Evolutionary conservation across 495 filamentous ascomycete species (phyloP).

Genomic region (Daldinia loculata): DNA sequence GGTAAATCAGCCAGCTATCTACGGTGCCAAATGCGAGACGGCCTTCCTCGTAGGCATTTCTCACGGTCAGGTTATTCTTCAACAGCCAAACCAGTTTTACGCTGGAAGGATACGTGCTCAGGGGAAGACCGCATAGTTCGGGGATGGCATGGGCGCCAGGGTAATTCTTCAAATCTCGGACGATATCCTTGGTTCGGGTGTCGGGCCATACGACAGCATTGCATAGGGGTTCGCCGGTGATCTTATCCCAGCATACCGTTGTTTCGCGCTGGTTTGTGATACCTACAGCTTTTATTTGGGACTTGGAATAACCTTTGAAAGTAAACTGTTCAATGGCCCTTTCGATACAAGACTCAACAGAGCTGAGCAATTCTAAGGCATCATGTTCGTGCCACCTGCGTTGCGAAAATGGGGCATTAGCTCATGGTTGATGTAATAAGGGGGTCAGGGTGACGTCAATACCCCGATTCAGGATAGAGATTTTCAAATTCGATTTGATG

Average conservation of each 20-base stretch:
- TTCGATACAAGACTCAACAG: slow-evolving; percentile 86
- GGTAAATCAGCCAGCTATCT: slow-evolving; percentile 91
- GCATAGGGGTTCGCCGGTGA: slow-evolving; percentile 84
- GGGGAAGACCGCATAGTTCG: slow-evolving; percentile 82
- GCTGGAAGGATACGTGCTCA: slow-evolving; percentile 93
- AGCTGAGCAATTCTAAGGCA: slow-evolving; percentile 77
- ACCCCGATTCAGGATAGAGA: slow-evolving; percentile 89
- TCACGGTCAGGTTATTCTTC: slow-evolving; percentile 74
- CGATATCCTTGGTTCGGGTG: slow-evolving; percentile 80
- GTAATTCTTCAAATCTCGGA: slow-evolving; percentile 78
- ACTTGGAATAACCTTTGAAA: slow-evolving; percentile 71
- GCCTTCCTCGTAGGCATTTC: slow-evolving; percentile 79
- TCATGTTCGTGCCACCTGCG: slow-evolving; percentile 95
- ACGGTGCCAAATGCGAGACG: slow-evolving; percentile 92
- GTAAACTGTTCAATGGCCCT: slow-evolving; percentile 78
- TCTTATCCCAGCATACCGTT: slow-evolving; percentile 87
- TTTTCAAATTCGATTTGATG: slow-evolving; percentile 95
- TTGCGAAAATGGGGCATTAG: slow-evolving; percentile 14
- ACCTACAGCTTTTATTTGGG: slow-evolving; percentile 84
- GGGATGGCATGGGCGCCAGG: slow-evolving; percentile 73
- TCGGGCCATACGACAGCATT: slow-evolving; percentile 96
- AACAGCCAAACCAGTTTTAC: slow-evolving; percentile 90
- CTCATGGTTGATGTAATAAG: slow-evolving; percentile 22
- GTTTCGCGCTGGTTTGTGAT: slow-evolving; percentile 97
- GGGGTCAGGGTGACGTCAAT: slow-evolving; percentile 38